These are phyloP conservation scores for Eremomyces bilateralis DNA, from an alignment of 495 filamentous ascomycete genomes.

Conservation along the genomic window DNA sequence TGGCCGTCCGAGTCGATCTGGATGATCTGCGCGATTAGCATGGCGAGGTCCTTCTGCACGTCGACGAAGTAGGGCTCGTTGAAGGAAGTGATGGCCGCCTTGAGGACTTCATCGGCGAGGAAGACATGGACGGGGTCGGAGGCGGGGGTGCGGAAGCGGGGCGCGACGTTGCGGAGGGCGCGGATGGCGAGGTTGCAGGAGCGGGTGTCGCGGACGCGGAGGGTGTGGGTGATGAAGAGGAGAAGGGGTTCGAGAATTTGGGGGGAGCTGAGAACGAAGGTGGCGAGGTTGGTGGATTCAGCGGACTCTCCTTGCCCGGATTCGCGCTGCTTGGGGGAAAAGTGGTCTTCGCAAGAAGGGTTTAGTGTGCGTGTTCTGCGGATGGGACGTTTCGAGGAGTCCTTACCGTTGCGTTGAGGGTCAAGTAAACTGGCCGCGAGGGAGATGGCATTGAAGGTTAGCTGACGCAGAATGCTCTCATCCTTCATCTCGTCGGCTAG, in stretches of 20 bases:
- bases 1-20: slow-evolving; percentile 17
- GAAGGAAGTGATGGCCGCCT: slow-evolving; percentile 64
- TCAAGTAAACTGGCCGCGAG: slow-evolving; percentile 78
- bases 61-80: slow-evolving; percentile 95
- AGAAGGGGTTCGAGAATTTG: slow-evolving; percentile 70
- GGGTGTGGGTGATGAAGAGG: slow-evolving; percentile 72
- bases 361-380: no score
- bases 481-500: slow-evolving; percentile 94
- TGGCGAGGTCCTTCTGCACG: slow-evolving; percentile 77
- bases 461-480: slow-evolving; percentile 83
- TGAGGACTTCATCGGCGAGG: slow-evolving; percentile 63
- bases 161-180: slow-evolving; percentile 17
- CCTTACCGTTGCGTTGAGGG: slow-evolving; percentile 35
- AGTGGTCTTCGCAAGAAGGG: no score
- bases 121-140: slow-evolving; percentile 53
- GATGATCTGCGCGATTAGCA: slow-evolving; percentile 69
- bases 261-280: slow-evolving; percentile 58
- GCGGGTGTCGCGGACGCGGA: slow-evolving; percentile 76
- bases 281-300: background rate
- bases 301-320: slow-evolving; percentile 1
- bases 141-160: slow-evolving; percentile 7
- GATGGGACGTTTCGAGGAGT: background rate
- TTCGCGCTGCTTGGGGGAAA: slow-evolving; percentile 21
- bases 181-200: slow-evolving; percentile 70
- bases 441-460: slow-evolving; percentile 77